These are phyloP conservation scores for Helicostylum pulchrum DNA, from an alignment of 192 early-diverging fungal genomes.

Conservation along the genomic window DNA sequence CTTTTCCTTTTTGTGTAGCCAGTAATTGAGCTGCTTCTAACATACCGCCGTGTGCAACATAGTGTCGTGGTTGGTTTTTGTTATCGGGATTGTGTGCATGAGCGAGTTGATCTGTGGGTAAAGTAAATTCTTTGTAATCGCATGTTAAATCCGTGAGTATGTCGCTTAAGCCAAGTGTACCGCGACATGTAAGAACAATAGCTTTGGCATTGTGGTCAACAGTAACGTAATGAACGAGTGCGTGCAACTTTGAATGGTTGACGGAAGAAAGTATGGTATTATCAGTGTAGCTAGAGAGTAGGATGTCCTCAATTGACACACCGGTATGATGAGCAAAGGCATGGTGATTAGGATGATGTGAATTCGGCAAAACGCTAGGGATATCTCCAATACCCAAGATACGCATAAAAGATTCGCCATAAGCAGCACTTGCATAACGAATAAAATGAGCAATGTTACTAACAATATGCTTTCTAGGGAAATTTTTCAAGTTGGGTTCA, in stretches of 20 bases:
- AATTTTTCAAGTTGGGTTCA: constrained; percentile 45
- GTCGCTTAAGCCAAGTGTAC: constrained; percentile 84
- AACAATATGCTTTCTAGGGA: constrained; percentile 55
- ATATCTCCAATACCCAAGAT: constrained; percentile 62
- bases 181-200: constrained; percentile 81
- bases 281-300: constrained; percentile 67
- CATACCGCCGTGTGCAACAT: constrained; percentile 84
- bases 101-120: constrained; percentile 35
- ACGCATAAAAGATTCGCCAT: constrained; percentile 72
- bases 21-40: constrained; percentile 72
- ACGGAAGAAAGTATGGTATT: constrained; percentile 27
- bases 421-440: constrained; percentile 65
- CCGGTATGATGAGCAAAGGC: constrained; percentile 80
- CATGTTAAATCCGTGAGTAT: constrained; percentile 86
- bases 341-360: constrained; percentile 33
- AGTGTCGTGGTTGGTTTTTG: constrained; percentile 29
- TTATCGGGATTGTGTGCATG: constrained; percentile 19
- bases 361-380: constrained; percentile 32
- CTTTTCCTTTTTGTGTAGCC: constrained; percentile 59
- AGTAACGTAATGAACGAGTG: constrained; percentile 76
- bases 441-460: constrained; percentile 69
- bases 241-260: constrained; percentile 41
- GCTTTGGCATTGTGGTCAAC: constrained; percentile 76
- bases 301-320: constrained; percentile 66
- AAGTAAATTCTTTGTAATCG: constrained; percentile 57